phyloP scores from a whole-genome alignment of 306 rosid genomes.

The Canavalia ensiformis region DNA sequence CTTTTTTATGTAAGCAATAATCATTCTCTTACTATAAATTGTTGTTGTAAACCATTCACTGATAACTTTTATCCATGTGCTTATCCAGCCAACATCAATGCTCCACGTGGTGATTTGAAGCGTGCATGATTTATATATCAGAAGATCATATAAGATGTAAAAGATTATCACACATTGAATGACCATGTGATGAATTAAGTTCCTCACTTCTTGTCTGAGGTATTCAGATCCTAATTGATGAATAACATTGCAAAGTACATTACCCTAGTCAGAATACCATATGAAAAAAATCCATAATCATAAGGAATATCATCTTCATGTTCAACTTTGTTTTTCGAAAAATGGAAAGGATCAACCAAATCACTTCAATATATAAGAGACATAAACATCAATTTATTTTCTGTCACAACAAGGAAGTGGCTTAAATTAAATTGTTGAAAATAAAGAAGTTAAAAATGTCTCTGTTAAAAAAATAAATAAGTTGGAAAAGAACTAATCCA shows the following conservation, averaged over 20 bases:
- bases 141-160: slow-evolving; percentile 22
- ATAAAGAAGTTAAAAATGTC: too few relatives aligned
- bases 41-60: slow-evolving; percentile 96
- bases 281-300: slow-evolving; percentile 81
- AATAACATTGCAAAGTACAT: slow-evolving; percentile 94
- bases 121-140: background rate
- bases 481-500: too few relatives aligned
- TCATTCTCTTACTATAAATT: slow-evolving; percentile 71
- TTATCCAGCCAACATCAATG: slow-evolving; percentile 93
- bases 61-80: slow-evolving; percentile 84
- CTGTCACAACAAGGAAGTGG: slow-evolving; percentile 9
- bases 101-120: slow-evolving; percentile 75
- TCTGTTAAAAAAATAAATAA: too few relatives aligned
- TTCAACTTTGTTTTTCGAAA: slow-evolving; percentile 60
- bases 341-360: slow-evolving; percentile 53
- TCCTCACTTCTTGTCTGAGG: slow-evolving; percentile 73
- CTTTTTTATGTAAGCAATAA: background rate
- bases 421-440: background rate
- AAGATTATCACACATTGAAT: background rate
- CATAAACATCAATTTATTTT: background rate
- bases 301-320: slow-evolving; percentile 77
- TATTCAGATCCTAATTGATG: slow-evolving; percentile 91
- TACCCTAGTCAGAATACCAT: slow-evolving; percentile 80
- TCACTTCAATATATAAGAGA: background rate
- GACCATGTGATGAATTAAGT: background rate